Conservation (phyloP, 1,139 yeast genomes). For the Hemisphaericaspora subhashii region DNA sequence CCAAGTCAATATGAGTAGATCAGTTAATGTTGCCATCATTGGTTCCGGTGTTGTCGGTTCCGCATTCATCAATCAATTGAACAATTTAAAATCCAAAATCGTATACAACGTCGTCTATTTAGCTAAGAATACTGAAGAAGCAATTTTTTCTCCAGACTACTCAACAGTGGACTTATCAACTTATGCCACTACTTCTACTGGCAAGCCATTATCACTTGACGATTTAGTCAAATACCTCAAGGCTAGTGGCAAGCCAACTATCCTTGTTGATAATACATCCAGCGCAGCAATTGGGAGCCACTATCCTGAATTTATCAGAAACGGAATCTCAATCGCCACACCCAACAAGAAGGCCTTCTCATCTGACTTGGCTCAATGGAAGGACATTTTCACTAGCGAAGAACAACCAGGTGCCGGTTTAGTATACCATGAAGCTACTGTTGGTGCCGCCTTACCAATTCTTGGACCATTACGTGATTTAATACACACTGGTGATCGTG, state of each 20-base stretch:
- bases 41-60: slow-evolving; percentile 97
- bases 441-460: slow-evolving; percentile 97
- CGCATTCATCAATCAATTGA: slow-evolving; percentile 66
- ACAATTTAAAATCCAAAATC: slow-evolving; percentile 61
- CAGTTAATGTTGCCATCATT: slow-evolving; percentile 77
- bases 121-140: slow-evolving; percentile 68
- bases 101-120: slow-evolving; percentile 76
- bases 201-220: slow-evolving; percentile 53
- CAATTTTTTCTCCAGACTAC: slow-evolving; percentile 68
- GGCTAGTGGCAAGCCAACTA: slow-evolving; percentile 70
- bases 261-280: slow-evolving; percentile 92
- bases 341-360: slow-evolving; percentile 98
- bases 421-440: slow-evolving; percentile 98
- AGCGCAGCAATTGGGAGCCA: slow-evolving; percentile 70
- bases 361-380: slow-evolving; percentile 74
- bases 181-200: slow-evolving; percentile 57
- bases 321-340: slow-evolving; percentile 91
- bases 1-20: slow-evolving; percentile 39
- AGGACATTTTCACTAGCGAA: slow-evolving; percentile 60
- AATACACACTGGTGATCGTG: slow-evolving; percentile 87
- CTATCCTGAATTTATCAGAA: slow-evolving; percentile 71
- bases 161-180: slow-evolving; percentile 62
- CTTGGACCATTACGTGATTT: slow-evolving; percentile 86
- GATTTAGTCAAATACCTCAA: slow-evolving; percentile 64
- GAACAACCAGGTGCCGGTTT: slow-evolving; percentile 63